Base-by-base conservation (phyloP, 306 rosid species). In the Pyrus bretschneideri region DNA sequence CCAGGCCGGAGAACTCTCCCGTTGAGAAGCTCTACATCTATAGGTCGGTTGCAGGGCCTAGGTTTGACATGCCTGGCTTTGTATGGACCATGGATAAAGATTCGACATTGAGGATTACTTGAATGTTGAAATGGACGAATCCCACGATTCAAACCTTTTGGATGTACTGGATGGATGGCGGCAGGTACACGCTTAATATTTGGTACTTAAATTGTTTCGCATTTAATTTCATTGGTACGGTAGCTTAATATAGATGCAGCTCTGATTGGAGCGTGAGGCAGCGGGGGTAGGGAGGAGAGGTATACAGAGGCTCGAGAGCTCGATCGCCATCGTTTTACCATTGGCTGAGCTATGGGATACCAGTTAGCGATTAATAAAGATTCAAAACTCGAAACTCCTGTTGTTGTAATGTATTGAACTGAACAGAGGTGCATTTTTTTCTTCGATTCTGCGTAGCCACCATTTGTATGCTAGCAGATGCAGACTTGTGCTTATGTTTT, bases 21-120 rank as follows among this genome's bases (percentile, higher is more conserved):
- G 97, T 95, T 29, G 99, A 95, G 88, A 95, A 88, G 87, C 91
- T 95, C 70, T 95, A 95, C 58, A 74, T 92, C 30, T 95, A 92
- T 81, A 87, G 99, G 83, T 88, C 90, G 0, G 62, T 92, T 11
- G 85, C 99, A 1, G 99, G 99, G 76, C 86, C 89, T 19, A 91
- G 99, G 87, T 22, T 59, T 69, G 99, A 95, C 86, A 92, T 88
- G 97, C 97, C 96, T 58, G 87, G 81, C 61, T 95, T 84, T 74
- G 90, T 95, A 15, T 90, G 97, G 99, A 89, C 86, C 64, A 88
- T 90, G 96, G 83, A 84, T 52, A 88, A 81, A 52, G 89, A 89
- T 73, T 86, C 96, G 72, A 86, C 84, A 27, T 18, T 76, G 71
- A 79, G 65, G 78, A 65, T 86, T 59, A 80, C 91, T 74, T 94